Evolutionary conservation across 208 protist species (phyloP), one percentile per base, ranked within the genome.

Genomic region (Wallacemonas sp.): DNA sequence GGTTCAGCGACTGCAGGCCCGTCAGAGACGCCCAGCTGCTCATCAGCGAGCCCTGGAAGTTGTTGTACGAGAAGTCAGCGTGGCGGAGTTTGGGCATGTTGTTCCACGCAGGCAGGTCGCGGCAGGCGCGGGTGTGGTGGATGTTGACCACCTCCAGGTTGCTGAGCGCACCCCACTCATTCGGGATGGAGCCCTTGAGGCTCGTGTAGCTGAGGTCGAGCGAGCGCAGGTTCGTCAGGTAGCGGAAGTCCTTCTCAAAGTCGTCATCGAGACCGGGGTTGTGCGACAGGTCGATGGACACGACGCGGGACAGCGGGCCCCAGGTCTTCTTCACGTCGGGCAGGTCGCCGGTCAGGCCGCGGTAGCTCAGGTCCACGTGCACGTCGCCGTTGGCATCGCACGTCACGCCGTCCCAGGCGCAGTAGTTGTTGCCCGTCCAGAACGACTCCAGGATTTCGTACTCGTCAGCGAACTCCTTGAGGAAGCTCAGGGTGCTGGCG

Each of bases 41-140:
- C 24, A 9, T 56, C 9, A 56, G 30, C 49, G 49, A 24, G 49
- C 49, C 49, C 24, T 12, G 14, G 24, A 75, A 22, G 42, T 39
- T 2, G 70, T 66, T 69, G 49, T 69, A 24, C 28, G 51, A 64
- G 6, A 75, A 9, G 27, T 75, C 63, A 5, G 56, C 24, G 5
- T 1, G 6, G 0, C 33, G 53, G 34, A 71, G 58, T 4, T 9
- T 44, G 58, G 34, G 34, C 58, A 42, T 27, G 30, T 47, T 44
- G 30, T 47, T 44, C 58, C 58, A 63, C 58, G 17, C 31, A 2
- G 58, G 58, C 58, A 63, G 38, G 58, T 22, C 31, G n/a, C 28
- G 19, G 58, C 58, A 63, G 11, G 24, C n/a, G 58, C 22, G 22
- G 14, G 58, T 28, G 38, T 63, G 26, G 58, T n/a, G 4, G 22